A percentile compares a stretch with the other conserved stretches of the same genome.
Evolutionary conservation across 306 rosid genomes (phyloP).

Genomic region (Malus fusca): DNA sequence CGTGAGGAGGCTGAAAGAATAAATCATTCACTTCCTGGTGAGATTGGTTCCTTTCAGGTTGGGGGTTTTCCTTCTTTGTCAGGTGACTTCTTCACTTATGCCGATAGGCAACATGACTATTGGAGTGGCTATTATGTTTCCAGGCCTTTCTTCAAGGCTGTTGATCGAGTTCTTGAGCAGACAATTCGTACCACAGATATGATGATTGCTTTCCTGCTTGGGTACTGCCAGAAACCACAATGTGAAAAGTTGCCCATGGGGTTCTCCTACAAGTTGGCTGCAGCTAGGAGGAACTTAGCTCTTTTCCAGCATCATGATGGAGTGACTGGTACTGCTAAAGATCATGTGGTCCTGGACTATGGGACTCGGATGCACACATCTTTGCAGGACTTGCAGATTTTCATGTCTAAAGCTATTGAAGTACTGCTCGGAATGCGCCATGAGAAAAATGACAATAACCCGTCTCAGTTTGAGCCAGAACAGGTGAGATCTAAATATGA

Average conservation of each 20-base stretch:
- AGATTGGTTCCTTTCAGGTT: constrained; percentile 67
- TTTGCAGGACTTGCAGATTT: constrained; percentile 81
- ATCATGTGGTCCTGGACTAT: constrained; percentile 83
- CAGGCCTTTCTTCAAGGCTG: constrained; percentile 95
- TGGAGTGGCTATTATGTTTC: constrained; percentile 99
- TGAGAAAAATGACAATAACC: constrained; percentile 67
- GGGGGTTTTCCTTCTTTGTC: constrained; percentile 94
- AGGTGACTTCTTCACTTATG: constrained; percentile 92
- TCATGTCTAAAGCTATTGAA: constrained; percentile 86
- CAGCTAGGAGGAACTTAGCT: constrained; percentile 96
- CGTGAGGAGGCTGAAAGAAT: constrained; percentile 82
- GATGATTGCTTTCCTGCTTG: constrained; percentile 73
- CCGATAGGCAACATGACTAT: constrained; percentile 93
- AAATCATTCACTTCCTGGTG: constrained; percentile 70
- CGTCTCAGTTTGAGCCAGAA: constrained; percentile 71
- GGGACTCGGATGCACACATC: constrained; percentile 93
- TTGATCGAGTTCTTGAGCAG: constrained; percentile 90
- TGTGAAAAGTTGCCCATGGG: constrained; percentile 77
- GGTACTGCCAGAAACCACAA: constrained; percentile 66
- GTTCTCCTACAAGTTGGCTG: constrained; percentile 84
- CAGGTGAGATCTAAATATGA: constrained; percentile 83
- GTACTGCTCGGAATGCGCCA: constrained; percentile 74
- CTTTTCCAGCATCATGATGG: constrained; percentile 99
- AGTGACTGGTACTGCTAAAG: constrained; percentile 97
- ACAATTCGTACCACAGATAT: constrained; percentile 90